Percentiles rank a stretch among this genome's conserved stretches.
Conservation (phyloP, 306 rosid genomes). For the Boehmeria nivea region DNA sequence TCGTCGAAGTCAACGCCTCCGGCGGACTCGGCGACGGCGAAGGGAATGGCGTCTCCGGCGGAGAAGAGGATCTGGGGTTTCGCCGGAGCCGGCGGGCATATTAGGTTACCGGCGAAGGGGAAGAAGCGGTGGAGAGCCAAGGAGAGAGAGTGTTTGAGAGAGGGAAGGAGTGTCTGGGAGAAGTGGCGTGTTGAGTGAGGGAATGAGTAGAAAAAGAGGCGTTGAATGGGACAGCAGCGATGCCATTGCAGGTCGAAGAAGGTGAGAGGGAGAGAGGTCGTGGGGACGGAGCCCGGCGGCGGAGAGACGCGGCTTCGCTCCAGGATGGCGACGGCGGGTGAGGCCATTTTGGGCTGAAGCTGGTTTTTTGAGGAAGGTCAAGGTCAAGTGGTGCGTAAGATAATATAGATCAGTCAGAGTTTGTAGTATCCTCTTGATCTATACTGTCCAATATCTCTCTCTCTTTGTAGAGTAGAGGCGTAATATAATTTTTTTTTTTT, state of each 20-base stretch:
- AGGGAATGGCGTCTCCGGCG: constrained; percentile 3
- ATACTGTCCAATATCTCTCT: no score
- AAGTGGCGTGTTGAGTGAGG: constrained; percentile 26
- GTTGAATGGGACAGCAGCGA: background rate
- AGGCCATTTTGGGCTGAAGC: background rate
- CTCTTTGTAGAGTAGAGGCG: no score
- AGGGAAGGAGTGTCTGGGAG: constrained; percentile 18
- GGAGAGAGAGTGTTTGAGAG: constrained; percentile 32
- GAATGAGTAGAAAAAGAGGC: constrained; percentile 29
- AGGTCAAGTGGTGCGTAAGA: no score
- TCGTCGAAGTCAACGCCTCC: constrained; percentile 18
- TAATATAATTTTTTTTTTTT: no score
- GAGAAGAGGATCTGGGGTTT: constrained; percentile 25
- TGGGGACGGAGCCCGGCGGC: constrained; percentile 27
- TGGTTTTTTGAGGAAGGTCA: no score
- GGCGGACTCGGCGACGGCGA: constrained; percentile 15
- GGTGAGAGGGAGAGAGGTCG: constrained; percentile 30
- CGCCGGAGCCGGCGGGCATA: constrained; percentile 25
- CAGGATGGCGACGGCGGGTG: background rate
- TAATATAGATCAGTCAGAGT: no score
- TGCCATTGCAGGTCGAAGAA: constrained; percentile 28
- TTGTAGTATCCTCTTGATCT: no score
- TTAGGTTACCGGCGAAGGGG: constrained; percentile 20
- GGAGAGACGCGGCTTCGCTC: constrained; percentile 22
- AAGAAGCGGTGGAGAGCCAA: constrained; percentile 33